Percentiles rank a stretch among this genome's conserved stretches.
phyloP scores from a whole-genome alignment of 1,139 yeast genomes.

The Yamadazyma buinensis region DNA sequence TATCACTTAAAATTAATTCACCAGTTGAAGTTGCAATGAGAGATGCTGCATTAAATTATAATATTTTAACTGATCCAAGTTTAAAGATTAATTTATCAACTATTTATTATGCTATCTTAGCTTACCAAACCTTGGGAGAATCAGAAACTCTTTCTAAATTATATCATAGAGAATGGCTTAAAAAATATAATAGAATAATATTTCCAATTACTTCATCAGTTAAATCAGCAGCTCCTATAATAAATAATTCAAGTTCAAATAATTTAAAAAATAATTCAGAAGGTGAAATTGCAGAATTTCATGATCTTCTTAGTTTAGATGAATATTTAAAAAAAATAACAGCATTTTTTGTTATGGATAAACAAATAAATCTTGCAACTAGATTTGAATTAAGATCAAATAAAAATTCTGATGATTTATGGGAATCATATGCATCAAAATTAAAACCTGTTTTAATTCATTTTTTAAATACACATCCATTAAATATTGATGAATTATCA shows the following conservation, averaged over 20 bases:
- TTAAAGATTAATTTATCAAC: constrained; percentile 60
- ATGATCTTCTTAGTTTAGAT: constrained; percentile 29
- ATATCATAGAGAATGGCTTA: constrained; percentile 69
- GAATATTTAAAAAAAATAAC: constrained; percentile 60
- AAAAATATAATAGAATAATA: constrained; percentile 69
- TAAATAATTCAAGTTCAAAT: constrained; percentile 5
- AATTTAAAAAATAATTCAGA: constrained; percentile 10
- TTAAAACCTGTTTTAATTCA: constrained; percentile 51
- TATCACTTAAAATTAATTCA: constrained; percentile 71
- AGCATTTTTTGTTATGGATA: constrained; percentile 78
- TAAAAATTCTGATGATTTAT: constrained; percentile 65
- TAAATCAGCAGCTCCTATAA: constrained; percentile 9
- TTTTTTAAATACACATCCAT: constrained; percentile 28
- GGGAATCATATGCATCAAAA: constrained; percentile 66
- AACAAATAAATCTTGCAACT: constrained; percentile 56
- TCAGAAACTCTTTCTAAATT: constrained; percentile 55
- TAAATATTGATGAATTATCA: constrained; percentile 30
- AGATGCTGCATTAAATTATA: constrained; percentile 45
- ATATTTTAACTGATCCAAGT: constrained; percentile 42
- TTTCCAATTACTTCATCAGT: constrained; percentile 52
- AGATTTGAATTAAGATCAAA: constrained; percentile 53
- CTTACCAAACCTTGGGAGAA: constrained; percentile 71
- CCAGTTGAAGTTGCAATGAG: constrained; percentile 78
- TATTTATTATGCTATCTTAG: constrained; percentile 78
- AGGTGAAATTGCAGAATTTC: constrained; percentile 20